A percentile compares a stretch with the other conserved stretches of the same genome.
Conservation (phyloP, 2,329 filamentous ascomycete species). For the Pseudopyricularia cyperi region DNA sequence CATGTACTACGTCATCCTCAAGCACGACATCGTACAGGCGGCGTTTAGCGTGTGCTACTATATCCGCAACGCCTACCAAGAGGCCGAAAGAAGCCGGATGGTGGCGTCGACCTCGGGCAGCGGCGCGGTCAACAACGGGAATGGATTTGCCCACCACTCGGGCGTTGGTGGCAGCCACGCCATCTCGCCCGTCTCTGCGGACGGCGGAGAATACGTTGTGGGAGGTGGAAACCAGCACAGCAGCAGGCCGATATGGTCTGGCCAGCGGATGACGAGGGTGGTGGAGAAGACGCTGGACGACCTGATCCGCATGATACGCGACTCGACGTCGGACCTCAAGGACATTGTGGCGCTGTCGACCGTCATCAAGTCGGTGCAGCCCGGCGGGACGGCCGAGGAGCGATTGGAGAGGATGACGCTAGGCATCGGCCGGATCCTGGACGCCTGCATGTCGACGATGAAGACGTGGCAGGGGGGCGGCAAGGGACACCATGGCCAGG, state of each 20-base stretch:
- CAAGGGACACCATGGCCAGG: neutral
- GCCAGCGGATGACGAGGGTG: conserved; percentile 9
- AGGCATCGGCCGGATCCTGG: conserved; percentile 8
- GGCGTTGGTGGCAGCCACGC: neutral
- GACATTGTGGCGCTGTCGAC: conserved; percentile 10
- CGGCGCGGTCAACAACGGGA: too few relatives aligned
- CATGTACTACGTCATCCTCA: conserved; percentile 39
- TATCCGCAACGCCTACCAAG: conserved; percentile 23
- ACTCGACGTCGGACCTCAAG: conserved; percentile 10
- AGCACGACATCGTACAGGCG: conserved; percentile 40
- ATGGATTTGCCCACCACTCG: too few relatives aligned
- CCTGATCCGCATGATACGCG: conserved; percentile 8
- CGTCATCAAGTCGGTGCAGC: conserved; percentile 11
- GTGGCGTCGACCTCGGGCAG: neutral
- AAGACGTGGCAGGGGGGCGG: conserved; percentile 3
- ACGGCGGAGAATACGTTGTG: neutral
- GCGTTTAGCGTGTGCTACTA: conserved; percentile 43
- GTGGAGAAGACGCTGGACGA: conserved; percentile 11
- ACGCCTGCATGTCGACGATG: conserved; percentile 7
- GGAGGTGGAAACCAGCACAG: neutral
- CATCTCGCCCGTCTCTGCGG: neutral
- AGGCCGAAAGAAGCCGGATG: conserved; percentile 4
- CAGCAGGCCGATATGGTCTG: conserved; percentile 9
- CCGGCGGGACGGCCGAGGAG: conserved; percentile 6
- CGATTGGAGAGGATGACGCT: conserved; percentile 8